Evolutionary conservation across 2,329 filamentous ascomycete species (phyloP).

Genomic region (Colletotrichum euphorbiae): DNA sequence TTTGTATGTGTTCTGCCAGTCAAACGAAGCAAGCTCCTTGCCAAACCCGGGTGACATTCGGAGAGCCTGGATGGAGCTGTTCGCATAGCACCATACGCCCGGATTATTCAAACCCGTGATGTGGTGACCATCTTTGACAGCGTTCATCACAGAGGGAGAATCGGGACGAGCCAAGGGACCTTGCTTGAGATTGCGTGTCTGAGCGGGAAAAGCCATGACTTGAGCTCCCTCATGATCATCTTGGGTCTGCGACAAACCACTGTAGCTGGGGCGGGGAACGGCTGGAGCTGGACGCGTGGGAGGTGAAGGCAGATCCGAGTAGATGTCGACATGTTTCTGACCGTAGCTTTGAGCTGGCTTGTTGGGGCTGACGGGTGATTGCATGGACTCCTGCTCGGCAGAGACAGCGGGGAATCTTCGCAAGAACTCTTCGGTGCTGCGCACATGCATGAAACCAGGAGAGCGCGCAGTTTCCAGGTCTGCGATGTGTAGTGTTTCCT

Average conservation of each 20-base stretch:
- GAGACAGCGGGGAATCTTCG: constrained; percentile 82
- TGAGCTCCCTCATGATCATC: constrained; percentile 34
- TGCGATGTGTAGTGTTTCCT: constrained; percentile 79
- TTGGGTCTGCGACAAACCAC: constrained; percentile 66
- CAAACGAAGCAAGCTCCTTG: constrained; percentile 68
- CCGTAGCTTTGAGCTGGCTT: constrained; percentile 24
- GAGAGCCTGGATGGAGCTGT: constrained; percentile 87
- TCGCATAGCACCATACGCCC: constrained; percentile 89
- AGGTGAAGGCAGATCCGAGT: constrained; percentile 64
- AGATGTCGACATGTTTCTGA: constrained; percentile 49
- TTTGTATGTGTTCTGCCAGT: constrained; percentile 74
- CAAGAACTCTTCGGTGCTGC: constrained; percentile 85
- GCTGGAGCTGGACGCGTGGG: constrained; percentile 77
- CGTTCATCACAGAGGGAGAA: constrained; percentile 19
- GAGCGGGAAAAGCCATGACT: constrained; percentile 16
- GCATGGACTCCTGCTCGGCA: constrained; percentile 71
- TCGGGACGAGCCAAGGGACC: constrained; percentile 33
- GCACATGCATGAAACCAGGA: constrained; percentile 65
- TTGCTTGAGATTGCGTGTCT: constrained; percentile 30
- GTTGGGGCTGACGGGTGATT: constrained; percentile 49
- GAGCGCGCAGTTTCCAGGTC: constrained; percentile 62
- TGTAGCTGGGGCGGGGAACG: constrained; percentile 79
- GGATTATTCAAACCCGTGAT: constrained; percentile 85
- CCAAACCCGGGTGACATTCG: constrained; percentile 79
- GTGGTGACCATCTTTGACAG: constrained; percentile 50